Evolutionary conservation across 768 basidiomycete species (phyloP), one percentile per base, ranked within the genome.

Genomic region (Termitomyces sp.): DNA sequence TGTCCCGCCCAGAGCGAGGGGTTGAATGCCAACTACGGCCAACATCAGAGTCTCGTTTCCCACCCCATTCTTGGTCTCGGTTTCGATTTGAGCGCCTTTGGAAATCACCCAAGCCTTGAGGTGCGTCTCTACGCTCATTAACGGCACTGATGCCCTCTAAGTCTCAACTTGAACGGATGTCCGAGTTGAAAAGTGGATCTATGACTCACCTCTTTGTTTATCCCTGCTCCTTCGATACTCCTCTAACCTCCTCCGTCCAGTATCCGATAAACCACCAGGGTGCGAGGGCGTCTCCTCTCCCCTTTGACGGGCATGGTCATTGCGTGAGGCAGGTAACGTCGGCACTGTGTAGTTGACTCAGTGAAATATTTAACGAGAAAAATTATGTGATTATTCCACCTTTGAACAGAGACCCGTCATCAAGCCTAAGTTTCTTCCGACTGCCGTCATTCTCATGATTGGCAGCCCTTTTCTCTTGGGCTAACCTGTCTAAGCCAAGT

Each of bases 241-340:
- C 56, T 95, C 93, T 30, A 98, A 72, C 58, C 82, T 74, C 62
- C 80, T 78, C 20, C 87, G 78, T 14, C 87, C 93, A 1, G 77
- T 74, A 27, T 92, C 89, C 1, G 93, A 91, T 20, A 99, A 75
- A 16, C 96, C 96, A 37, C 92, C 90, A 3, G 92, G 88, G 68
- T 95, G 91, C 20, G 95, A 96, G 0, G 96, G 96, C 0, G 96
- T 98, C 63, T 97, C 96, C 64, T 89, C 89, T 0, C 86, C 91
- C 58, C 90, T 78, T 59, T 90, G 86, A 5, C 96, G 82, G 2
- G 80, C 68, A 65, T 88, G 85, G n/a, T 76, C 71, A 40, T 69
- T 72, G 46, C 83, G 79, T 14, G 70, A 65, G 34, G 76, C 75
- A 58, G 94, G 95, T 22, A 95, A 70, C 39, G 71, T 80, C 0